Base-by-base conservation (phyloP, 768 basidiomycete species). In the Boletus fagicola region DNA sequence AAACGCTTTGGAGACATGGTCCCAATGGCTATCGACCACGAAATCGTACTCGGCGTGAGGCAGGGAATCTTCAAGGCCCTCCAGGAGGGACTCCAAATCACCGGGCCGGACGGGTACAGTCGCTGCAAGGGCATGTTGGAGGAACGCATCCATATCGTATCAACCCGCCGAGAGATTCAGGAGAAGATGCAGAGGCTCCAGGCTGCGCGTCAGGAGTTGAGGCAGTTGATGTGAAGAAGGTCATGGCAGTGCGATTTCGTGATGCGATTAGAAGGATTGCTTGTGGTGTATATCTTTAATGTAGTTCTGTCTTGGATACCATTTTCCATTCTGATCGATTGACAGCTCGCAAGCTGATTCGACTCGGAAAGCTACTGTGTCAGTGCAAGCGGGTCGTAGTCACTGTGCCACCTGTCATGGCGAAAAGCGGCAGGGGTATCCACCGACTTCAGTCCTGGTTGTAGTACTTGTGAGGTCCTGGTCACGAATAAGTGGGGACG, bases 121-220 rank as follows among this genome's bases (percentile, higher is more conserved):
- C 80, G 79, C 20, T 87, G 83, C 64, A 68, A 70, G 57, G 76
- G 80, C 36, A 75, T 83, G 48, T 71, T 86, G 2, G 77, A 79
- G 59, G 85, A 89, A 64, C 77, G 71, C 16, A 72, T 75, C 0
- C 67, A 74, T 15, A 60, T 84, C 20, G 73, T 79, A 0, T 74
- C 74, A 3, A 70, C 65, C 24, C 73, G 87, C 12, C 75, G 75
- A 26, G 84, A 84, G 45, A 62, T 85, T 40, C 50, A 62, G 57
- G 81, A 81, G 66, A 84, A 80, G 65, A 62, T 79, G 60, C 78
- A 83, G 56, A 73, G 84, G 46, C 64, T 87, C 35, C 65, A 72
- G 30, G 74, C 66, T 12, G 85, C 83, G 0, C 75, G 75, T 50
- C 65, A 62, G 16, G 78, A 86, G 64, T 47, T 75, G 59, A 63